Base-by-base conservation (phyloP, 805 yeast genomes). In the Yarrowia yakushimensis region DNA sequence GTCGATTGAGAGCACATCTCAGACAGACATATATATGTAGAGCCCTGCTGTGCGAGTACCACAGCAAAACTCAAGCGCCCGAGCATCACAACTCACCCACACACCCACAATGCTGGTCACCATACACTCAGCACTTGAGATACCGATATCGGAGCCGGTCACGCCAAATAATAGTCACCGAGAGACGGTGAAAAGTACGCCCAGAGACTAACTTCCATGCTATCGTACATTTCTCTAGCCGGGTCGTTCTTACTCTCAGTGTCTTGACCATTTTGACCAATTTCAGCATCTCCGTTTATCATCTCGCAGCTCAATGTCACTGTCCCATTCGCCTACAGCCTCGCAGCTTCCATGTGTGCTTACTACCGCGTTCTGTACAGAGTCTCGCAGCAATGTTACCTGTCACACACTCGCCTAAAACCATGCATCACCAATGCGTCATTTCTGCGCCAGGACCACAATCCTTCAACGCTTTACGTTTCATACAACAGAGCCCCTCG, bases 401-500 rank as follows among this genome's bases (percentile, higher is more conserved):
- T 23, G 52, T 45, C 20, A 36, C 10, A 15, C 25, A 17, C 13
- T 28, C 25, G 15, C 17, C 25, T 11, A 20, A 17, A 18, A 10
- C 36, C 18, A 18, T 30, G 52, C 52, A 45, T 45, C 36, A 45
- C 25, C 36, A 25, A 45, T 45, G 52, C 52, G 52, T 45, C 36
- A 45, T 45, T 45, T 45, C 52, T 28, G 52, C 30, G 18, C 52
- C 30, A 28, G 28, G 52, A 45, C 52, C 25, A 30, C 33, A 45
- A 45, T 45, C 36, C 52, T 45, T 45, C 52, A 27, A 25, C 34
- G 36, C 52, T 45, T 45, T 45, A 45, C 36, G 52, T 36, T 45
- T 45, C 36, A 13, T 20, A 7, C 22, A 28, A 30, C 18, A 2
- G 13, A 45, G 36, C 18, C 36, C 36, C 52, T 28, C 33, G 25